Conservation (phyloP, 2,329 filamentous ascomycete genomes). For the Metarhizium rileyi region DNA sequence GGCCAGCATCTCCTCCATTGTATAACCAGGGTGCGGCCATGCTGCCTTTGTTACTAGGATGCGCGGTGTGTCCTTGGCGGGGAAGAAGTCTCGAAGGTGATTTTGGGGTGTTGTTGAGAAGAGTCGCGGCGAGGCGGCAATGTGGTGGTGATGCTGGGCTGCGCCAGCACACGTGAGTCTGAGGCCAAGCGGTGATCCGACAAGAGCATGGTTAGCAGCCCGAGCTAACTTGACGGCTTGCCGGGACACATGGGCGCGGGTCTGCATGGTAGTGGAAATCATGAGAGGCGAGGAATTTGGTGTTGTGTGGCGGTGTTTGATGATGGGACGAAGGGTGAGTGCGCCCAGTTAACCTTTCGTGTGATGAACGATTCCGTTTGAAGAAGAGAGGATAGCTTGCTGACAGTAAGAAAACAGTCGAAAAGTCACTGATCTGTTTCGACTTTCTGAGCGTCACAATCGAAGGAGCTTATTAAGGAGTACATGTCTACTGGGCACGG, state of each 20-base stretch:
- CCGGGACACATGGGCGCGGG: slow-evolving; percentile 12
- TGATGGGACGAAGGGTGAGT: not conserved
- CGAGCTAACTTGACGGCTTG: slow-evolving; percentile 16
- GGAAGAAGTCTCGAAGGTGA: slow-evolving; percentile 52
- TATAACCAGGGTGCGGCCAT: slow-evolving; percentile 67
- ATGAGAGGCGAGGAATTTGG: slow-evolving; percentile 9
- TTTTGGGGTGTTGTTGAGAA: slow-evolving; percentile 41
- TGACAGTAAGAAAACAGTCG: no score
- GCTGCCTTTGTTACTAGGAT: slow-evolving; percentile 55
- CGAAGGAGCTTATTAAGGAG: no score
- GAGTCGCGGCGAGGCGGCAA: slow-evolving; percentile 14
- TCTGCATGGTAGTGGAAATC: slow-evolving; percentile 18
- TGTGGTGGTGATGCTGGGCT: slow-evolving; percentile 5
- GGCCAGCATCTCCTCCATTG: slow-evolving; percentile 65
- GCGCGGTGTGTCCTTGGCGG: slow-evolving; percentile 46
- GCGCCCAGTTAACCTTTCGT: no score
- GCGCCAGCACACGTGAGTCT: slow-evolving; percentile 10
- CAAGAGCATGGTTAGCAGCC: slow-evolving; percentile 4
- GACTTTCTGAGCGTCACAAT: no score
- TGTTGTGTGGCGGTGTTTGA: not conserved
- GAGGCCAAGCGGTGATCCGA: slow-evolving; percentile 5
- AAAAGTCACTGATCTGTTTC: no score
- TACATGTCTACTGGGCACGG: no score
- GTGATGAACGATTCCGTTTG: no score
- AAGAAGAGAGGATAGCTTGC: no score